These are phyloP conservation scores for Chaetomiaceae sp. DNA, from an alignment of 2,329 filamentous ascomycete species.

Conservation along the genomic window DNA sequence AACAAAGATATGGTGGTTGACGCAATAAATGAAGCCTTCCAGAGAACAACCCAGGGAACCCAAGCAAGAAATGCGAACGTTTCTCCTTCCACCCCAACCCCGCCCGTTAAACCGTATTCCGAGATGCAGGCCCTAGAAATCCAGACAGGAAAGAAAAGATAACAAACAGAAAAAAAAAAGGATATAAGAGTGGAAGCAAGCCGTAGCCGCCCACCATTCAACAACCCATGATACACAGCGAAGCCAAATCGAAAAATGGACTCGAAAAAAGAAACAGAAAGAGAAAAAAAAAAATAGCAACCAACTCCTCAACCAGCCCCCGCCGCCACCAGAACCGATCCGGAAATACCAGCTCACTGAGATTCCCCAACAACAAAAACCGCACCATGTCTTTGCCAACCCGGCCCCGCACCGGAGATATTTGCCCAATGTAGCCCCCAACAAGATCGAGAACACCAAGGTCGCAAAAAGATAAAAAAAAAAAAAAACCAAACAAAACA, in stretches of 20 bases:
- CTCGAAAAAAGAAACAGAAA: constrained; percentile 9
- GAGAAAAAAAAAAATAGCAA: constrained; percentile 22
- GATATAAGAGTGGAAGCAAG: constrained; percentile 14
- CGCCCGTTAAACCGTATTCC: constrained; percentile 17
- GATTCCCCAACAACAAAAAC: constrained; percentile 30
- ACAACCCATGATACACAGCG: constrained; percentile 27
- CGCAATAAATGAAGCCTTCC: constrained; percentile 12
- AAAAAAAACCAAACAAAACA: background rate
- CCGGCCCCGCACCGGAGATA: constrained; percentile 29
- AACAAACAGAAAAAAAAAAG: constrained; percentile 18
- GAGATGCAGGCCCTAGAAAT: constrained; percentile 24
- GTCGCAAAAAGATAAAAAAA: constrained; percentile 17
- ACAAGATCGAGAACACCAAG: constrained; percentile 23
- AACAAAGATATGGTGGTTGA: constrained; percentile 15
- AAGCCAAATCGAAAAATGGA: constrained; percentile 20
- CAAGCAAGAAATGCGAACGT: constrained; percentile 12
- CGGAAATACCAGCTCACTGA: constrained; percentile 21
- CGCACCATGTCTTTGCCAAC: constrained; percentile 24
- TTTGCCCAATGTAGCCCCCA: constrained; percentile 30
- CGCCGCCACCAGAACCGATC: constrained; percentile 6
- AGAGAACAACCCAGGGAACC: constrained; percentile 16
- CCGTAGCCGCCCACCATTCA: constrained; percentile 13
- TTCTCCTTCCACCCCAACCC: background rate
- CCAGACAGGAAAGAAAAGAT: constrained; percentile 10
- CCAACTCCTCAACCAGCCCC: constrained; percentile 34